Conservation (phyloP, 2,329 filamentous ascomycete genomes). For the Teratosphaeria epicoccoides region DNA sequence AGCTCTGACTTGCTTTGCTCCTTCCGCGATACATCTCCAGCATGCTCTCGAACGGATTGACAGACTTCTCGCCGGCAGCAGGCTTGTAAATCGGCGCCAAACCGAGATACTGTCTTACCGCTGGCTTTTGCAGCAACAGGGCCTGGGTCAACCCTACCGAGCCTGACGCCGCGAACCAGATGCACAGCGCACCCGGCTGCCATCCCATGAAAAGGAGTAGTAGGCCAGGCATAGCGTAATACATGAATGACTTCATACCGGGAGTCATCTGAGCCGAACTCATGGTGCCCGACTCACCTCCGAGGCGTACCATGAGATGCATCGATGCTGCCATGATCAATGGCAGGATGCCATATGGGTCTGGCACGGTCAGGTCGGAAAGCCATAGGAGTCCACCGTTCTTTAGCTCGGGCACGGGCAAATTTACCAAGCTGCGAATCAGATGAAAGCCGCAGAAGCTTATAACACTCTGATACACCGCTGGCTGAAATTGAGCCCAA, state of each 20-base stretch:
- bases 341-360: slow-evolving; percentile 72
- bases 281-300: slow-evolving; percentile 38
- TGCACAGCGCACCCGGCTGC: slow-evolving; percentile 48
- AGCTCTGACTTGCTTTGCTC: background rate
- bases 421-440: slow-evolving; percentile 57
- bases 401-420: slow-evolving; percentile 74
- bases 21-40: background rate
- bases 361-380: slow-evolving; percentile 59
- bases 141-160: slow-evolving; percentile 31
- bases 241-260: slow-evolving; percentile 31
- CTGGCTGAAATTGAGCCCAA: slow-evolving; percentile 42
- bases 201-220: slow-evolving; percentile 44
- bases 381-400: slow-evolving; percentile 68
- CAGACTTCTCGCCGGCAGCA: background rate
- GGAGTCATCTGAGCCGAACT: slow-evolving; percentile 19
- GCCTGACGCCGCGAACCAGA: slow-evolving; percentile 48
- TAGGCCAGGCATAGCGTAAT: slow-evolving; percentile 42
- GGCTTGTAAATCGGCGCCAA: slow-evolving; percentile 28
- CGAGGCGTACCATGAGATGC: slow-evolving; percentile 29
- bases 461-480: slow-evolving; percentile 55
- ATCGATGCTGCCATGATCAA: slow-evolving; percentile 23
- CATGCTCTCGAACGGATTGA: background rate
- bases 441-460: slow-evolving; percentile 74
- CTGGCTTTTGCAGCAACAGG: slow-evolving; percentile 27
- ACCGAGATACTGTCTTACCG: slow-evolving; percentile 28